A percentile compares a stretch with the other conserved stretches of the same genome.
Evolutionary conservation across 345 rosid genomes (phyloP).

Genomic region (Eucalyptus melliodora): DNA sequence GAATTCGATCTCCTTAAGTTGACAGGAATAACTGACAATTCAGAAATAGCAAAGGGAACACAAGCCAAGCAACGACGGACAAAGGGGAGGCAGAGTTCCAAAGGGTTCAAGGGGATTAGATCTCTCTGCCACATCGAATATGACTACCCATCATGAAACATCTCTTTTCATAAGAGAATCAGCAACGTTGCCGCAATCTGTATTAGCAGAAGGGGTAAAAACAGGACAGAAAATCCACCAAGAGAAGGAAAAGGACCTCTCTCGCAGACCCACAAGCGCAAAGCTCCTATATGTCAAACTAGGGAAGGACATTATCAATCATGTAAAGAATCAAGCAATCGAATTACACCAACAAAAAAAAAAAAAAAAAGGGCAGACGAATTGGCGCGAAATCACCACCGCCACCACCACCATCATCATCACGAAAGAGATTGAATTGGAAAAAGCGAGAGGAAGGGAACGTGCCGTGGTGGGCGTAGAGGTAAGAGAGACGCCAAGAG

Average conservation of each 20-base stretch:
- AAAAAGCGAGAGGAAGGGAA: background rate
- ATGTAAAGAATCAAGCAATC: background rate
- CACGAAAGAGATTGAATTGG: background rate
- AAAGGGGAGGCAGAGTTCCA: background rate
- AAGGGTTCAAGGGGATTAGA: background rate
- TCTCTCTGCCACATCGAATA: background rate
- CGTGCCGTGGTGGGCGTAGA: conserved; percentile 73
- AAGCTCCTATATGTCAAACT: background rate
- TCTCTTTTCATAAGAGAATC: background rate
- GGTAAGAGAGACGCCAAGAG: conserved; percentile 62
- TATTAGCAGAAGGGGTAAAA: background rate
- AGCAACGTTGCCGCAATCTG: background rate
- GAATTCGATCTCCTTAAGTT: background rate
- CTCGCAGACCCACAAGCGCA: background rate
- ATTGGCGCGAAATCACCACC: background rate
- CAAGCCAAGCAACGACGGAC: background rate
- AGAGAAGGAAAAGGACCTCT: background rate
- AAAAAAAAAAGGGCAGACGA: background rate
- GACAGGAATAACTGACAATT: background rate
- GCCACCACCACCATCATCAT: background rate
- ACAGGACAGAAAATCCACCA: background rate
- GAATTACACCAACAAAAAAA: background rate
- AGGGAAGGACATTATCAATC: background rate
- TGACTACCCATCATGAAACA: background rate
- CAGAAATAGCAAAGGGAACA: background rate